These are phyloP conservation scores for Lizonia empirigonia DNA, from an alignment of 2,329 filamentous ascomycete genomes.

Conservation along the genomic window DNA sequence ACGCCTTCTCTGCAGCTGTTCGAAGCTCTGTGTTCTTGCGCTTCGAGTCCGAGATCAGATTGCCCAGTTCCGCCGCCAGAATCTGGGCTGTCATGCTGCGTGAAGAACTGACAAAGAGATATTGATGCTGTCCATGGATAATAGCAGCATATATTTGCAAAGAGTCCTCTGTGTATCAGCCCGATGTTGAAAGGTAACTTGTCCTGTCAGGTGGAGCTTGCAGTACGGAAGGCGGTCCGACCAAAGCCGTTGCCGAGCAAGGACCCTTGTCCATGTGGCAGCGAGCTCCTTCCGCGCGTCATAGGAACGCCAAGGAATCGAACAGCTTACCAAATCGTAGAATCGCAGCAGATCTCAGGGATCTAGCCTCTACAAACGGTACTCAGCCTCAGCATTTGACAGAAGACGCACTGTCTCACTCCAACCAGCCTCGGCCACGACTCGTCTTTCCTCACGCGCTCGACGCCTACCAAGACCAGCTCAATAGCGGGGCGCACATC, in stretches of 20 bases:
- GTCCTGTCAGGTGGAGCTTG: slow-evolving; percentile 23
- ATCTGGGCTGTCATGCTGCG: slow-evolving; percentile 86
- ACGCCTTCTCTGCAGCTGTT: slow-evolving; percentile 89
- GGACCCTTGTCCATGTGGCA: slow-evolving; percentile 9
- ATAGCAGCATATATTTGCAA: slow-evolving; percentile 4
- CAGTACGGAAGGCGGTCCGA: slow-evolving; percentile 24
- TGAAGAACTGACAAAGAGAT: slow-evolving; percentile 26
- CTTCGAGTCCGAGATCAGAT: slow-evolving; percentile 93
- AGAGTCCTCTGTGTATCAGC: slow-evolving; percentile 5
- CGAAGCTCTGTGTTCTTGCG: slow-evolving; percentile 89
- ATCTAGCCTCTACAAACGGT: slow-evolving; percentile 1
- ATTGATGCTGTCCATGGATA: slow-evolving; percentile 24
- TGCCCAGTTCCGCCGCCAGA: slow-evolving; percentile 83
- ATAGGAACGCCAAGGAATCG: slow-evolving; percentile 11
- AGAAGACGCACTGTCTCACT: background rate
- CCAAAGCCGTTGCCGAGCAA: background rate
- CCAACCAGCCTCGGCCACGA: slow-evolving; percentile 4
- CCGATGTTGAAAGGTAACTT: slow-evolving; percentile 23
- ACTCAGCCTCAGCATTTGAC: slow-evolving; percentile 11
- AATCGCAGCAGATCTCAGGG: slow-evolving; percentile 1
- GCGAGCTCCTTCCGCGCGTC: slow-evolving; percentile 14
- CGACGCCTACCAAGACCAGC: slow-evolving; percentile 11
- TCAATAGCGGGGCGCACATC: slow-evolving; percentile 41
- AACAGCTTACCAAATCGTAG: slow-evolving; percentile 15
- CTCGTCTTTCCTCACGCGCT: slow-evolving; percentile 6